Evolutionary conservation across 345 rosid genomes (phyloP).

Genomic region (Psidium guajava): DNA sequence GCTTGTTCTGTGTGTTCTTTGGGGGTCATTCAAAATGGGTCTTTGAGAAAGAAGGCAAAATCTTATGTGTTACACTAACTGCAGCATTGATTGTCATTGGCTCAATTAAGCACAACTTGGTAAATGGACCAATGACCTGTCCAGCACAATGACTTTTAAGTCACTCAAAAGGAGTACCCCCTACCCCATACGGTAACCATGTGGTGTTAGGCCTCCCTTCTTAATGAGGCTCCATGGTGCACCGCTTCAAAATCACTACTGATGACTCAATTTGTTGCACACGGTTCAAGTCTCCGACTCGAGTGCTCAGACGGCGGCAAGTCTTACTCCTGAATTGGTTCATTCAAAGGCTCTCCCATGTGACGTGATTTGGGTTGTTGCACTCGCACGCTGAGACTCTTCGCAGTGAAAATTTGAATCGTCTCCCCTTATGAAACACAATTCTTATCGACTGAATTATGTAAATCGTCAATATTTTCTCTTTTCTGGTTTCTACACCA

Average conservation of each 20-base stretch:
- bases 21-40: background rate
- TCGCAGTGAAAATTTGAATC: background rate
- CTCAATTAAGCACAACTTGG: background rate
- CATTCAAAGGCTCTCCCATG: background rate
- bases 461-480: background rate
- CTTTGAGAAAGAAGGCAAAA: background rate
- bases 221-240: background rate
- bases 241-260: background rate
- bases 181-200: too few species aligned
- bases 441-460: background rate
- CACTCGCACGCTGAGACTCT: background rate
- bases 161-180: background rate
- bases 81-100: background rate
- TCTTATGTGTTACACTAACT: background rate
- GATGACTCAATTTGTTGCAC: background rate
- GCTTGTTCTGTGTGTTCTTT: background rate
- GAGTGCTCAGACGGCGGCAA: background rate
- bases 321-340: background rate
- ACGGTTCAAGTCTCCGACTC: background rate
- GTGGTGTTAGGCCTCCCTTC: background rate
- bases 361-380: background rate
- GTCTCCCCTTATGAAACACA: background rate
- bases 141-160: background rate
- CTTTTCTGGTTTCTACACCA: background rate
- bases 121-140: background rate